phyloP scores from a whole-genome alignment of 2,329 filamentous ascomycete species.

The Albophoma yamanashiensis region DNA sequence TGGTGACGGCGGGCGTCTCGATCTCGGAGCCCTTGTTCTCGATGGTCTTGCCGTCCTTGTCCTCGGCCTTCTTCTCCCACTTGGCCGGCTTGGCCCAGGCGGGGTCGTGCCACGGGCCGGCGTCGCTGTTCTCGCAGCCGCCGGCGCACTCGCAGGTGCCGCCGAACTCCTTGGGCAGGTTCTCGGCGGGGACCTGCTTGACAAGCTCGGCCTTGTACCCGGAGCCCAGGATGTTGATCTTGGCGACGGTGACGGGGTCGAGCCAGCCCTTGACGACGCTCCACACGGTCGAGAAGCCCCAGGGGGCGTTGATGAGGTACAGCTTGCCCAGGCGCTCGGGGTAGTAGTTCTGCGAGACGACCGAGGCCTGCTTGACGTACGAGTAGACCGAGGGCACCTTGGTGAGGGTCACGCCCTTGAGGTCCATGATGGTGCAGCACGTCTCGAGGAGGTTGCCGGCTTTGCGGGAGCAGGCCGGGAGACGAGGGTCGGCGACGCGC shows the following conservation, averaged over 20 bases:
- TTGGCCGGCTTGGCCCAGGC: slow-evolving; percentile 56
- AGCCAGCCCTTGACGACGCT: slow-evolving; percentile 83
- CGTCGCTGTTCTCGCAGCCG: slow-evolving; percentile 79
- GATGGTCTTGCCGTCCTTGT: slow-evolving; percentile 21
- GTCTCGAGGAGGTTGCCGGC: slow-evolving; percentile 85
- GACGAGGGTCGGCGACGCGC: slow-evolving; percentile 82
- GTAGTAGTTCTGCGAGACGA: slow-evolving; percentile 97
- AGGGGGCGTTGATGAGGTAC: slow-evolving; percentile 96
- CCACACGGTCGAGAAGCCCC: slow-evolving; percentile 87
- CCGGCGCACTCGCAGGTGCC: slow-evolving; percentile 72
- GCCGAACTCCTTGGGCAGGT: slow-evolving; percentile 78
- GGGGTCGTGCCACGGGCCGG: slow-evolving; percentile 76
- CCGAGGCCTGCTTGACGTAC: slow-evolving; percentile 76
- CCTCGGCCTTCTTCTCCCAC: slow-evolving; percentile 44
- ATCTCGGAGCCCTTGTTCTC: slow-evolving; percentile 29
- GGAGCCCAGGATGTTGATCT: slow-evolving; percentile 83
- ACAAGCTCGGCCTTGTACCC: slow-evolving; percentile 78
- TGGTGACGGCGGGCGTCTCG: slow-evolving; percentile 19
- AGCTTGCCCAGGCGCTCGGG: slow-evolving; percentile 92
- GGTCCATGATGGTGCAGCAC: slow-evolving; percentile 96
- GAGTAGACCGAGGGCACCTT: slow-evolving; percentile 77
- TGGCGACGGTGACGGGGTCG: slow-evolving; percentile 90
- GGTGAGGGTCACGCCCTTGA: slow-evolving; percentile 82
- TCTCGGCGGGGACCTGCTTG: slow-evolving; percentile 77
- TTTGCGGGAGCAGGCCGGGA: slow-evolving; percentile 93